Evolutionary conservation across 2,329 filamentous ascomycete genomes (phyloP).

Genomic region (Trichoderma citrinoviride): DNA sequence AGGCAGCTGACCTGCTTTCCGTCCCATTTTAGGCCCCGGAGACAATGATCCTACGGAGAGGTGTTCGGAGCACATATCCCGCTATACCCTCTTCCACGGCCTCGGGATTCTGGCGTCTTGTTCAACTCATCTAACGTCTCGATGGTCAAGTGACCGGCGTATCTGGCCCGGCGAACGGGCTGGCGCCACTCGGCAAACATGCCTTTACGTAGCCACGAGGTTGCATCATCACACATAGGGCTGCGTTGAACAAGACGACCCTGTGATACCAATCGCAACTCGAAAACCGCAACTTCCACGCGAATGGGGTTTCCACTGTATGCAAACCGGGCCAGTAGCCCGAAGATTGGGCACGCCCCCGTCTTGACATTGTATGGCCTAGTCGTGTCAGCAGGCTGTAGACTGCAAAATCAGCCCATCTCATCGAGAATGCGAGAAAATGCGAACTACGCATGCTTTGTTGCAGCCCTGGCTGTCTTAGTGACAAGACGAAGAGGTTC

Average conservation of each 20-base stretch:
- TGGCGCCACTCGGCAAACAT: constrained; percentile 11
- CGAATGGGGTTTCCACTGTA: too few relatives aligned
- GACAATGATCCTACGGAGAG: background rate
- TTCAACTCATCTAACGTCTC: background rate
- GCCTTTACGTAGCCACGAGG: background rate
- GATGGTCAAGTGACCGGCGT: background rate
- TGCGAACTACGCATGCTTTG: too few relatives aligned
- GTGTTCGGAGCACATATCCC: background rate
- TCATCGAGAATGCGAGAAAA: too few relatives aligned
- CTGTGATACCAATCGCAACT: background rate
- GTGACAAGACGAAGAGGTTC: too few relatives aligned
- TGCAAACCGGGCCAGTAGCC: too few relatives aligned
- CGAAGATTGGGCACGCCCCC: too few relatives aligned
- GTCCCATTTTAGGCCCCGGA: background rate
- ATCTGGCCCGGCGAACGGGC: background rate
- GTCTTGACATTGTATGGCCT: too few relatives aligned
- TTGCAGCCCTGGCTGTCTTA: too few relatives aligned
- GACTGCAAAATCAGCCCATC: too few relatives aligned
- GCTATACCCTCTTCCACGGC: background rate
- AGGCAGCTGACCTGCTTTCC: too few relatives aligned
- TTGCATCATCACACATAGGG: background rate
- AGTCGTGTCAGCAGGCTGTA: too few relatives aligned
- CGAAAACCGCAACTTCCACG: too few relatives aligned
- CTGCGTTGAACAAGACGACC: background rate
- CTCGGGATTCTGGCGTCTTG: background rate